Conservation (phyloP, 192 early-diverging fungal genomes). For the Backusella parvicylindrica region DNA sequence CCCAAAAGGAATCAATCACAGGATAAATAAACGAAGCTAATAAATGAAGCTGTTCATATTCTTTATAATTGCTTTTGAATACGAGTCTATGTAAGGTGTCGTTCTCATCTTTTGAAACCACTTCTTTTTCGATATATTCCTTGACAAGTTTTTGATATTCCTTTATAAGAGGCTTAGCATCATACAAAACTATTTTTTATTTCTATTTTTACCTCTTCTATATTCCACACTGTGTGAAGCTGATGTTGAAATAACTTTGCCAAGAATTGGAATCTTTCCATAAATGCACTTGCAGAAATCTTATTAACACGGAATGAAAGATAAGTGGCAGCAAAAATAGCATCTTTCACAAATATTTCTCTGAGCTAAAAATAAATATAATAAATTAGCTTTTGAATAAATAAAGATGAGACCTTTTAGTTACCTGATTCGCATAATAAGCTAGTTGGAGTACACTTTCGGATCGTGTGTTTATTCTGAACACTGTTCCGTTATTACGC, state of each 20-base stretch:
- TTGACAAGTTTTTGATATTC: not conserved
- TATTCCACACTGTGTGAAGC: not conserved
- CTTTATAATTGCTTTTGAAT: not conserved
- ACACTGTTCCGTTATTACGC: not conserved
- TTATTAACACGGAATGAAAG: slow-evolving; percentile 16
- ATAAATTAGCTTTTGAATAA: too few relatives aligned
- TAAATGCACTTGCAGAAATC: not conserved
- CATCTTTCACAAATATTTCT: slow-evolving; percentile 8
- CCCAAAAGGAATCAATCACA: slow-evolving; percentile 11
- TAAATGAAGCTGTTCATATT: slow-evolving; percentile 7
- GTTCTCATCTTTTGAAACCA: not conserved
- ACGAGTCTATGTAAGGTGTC: not conserved
- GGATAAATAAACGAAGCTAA: slow-evolving; percentile 17
- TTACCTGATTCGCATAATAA: slow-evolving; percentile 20
- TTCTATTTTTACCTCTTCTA: not conserved
- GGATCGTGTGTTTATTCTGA: slow-evolving; percentile 2
- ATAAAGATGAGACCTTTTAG: not conserved
- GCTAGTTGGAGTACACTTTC: slow-evolving; percentile 15
- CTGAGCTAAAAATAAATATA: slow-evolving; percentile 3
- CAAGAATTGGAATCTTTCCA: slow-evolving; percentile 14
- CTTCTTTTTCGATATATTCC: not conserved
- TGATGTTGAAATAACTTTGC: slow-evolving; percentile 9
- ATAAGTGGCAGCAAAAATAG: slow-evolving; percentile 9
- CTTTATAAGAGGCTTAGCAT: not conserved
- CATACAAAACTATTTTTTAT: not conserved